Base-by-base conservation (phyloP, 495 filamentous ascomycete genomes). In the Aspergillus cristatus region DNA sequence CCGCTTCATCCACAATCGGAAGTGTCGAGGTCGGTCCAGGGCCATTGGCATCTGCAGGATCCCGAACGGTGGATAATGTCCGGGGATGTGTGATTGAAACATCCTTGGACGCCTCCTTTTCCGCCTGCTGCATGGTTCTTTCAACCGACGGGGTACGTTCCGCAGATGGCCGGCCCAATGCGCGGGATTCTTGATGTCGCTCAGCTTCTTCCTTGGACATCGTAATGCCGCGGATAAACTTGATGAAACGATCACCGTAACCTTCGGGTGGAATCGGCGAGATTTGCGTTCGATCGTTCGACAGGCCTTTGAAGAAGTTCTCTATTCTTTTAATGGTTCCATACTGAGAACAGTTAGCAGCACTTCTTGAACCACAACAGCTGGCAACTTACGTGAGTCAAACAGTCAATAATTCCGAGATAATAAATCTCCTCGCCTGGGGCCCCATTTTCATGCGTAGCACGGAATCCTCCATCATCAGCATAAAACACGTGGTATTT, bases 351-450 rank as follows among this genome's bases (percentile, higher is more conserved):
- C n/a, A n/a, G 46, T 71, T 56, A 71, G 62, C 35, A 24, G 20
- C 4, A 24, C 20, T 8, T 24, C 20, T 8, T 8, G 4, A 24
- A 4, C 20, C 4, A 24, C 4, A 24, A 24, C 13, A 20, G 10
- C 15, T 29, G n/a, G 22, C 14, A 32, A 74, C 82, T 72, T 68
- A 91, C 86, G 61, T 95, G 86, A 28, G 91, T 99, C 53, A 99
- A 62, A 56, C 90, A 97, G 59, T 97, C 93, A 54, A 97, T 97
- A 44, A 99, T 91, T 8, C 91, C 91, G 6, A 99, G 74, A 54
- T 97, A 99, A 51, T 97, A 99, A 22, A 99, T 87, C 61, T 94
- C 86, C 38, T 95, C 87, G 1, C 79, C 89, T 6, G 83, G 76
- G 17, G 69, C 60, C 43, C 91, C 81, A 62, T 91, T 81, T 58